phyloP scores from a whole-genome alignment of 1,139 yeast species.

The Yamadazyma triangularis region DNA sequence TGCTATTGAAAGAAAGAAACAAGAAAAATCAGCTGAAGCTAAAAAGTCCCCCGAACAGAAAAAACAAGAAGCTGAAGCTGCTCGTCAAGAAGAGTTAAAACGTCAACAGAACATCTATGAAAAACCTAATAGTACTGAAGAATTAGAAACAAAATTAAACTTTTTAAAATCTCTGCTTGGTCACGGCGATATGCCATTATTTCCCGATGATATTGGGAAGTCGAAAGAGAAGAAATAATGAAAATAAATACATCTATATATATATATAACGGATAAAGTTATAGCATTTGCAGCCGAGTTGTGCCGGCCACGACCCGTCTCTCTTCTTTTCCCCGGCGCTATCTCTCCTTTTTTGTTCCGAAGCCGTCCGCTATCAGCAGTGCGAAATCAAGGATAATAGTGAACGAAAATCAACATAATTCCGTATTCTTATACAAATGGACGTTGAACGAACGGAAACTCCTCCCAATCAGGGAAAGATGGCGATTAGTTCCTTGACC shows the following conservation, averaged over 20 bases:
- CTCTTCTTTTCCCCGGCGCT: too few relatives aligned
- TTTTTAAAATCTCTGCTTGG: conserved; percentile 18
- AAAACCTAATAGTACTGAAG: conserved; percentile 31
- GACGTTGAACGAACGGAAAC: conserved; percentile 4
- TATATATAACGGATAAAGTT: too few relatives aligned
- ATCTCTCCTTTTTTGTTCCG: too few relatives aligned
- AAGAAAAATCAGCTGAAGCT: conserved; percentile 18
- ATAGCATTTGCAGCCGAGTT: too few relatives aligned
- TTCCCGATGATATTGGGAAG: conserved; percentile 16
- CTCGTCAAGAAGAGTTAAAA: conserved; percentile 12
- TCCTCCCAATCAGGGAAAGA: conserved; percentile 2
- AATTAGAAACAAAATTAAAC: conserved; percentile 30
- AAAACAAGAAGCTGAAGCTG: conserved; percentile 14
- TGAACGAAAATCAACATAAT: too few relatives aligned
- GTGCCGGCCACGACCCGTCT: too few relatives aligned
- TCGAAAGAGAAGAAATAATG: not conserved
- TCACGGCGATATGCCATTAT: conserved; percentile 20
- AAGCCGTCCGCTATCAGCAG: not conserved
- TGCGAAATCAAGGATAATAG: not conserved
- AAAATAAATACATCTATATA: too few relatives aligned
- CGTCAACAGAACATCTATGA: conserved; percentile 24
- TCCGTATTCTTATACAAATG: too few relatives aligned
- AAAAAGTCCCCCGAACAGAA: conserved; percentile 15
- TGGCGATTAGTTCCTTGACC: conserved; percentile 35
- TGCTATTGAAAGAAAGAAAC: conserved; percentile 57